Percentiles rank a stretch among this genome's conserved stretches.
Evolutionary conservation across 23 red algal genomes (phyloP).

Genomic region (Cyanidiococcus yangmingshanensis): DNA sequence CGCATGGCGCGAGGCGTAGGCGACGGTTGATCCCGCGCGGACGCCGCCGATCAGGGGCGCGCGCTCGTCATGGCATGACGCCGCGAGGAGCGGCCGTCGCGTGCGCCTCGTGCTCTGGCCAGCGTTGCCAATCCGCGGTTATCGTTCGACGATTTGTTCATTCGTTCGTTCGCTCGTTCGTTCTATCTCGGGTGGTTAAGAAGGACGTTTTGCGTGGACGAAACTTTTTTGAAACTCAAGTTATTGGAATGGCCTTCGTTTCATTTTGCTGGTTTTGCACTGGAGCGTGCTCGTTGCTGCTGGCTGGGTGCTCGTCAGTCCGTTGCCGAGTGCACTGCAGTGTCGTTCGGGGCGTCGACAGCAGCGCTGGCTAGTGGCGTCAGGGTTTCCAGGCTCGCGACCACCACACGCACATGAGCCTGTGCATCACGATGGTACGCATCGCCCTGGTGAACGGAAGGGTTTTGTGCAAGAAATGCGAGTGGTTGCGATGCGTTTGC

Average conservation of each 20-base stretch:
- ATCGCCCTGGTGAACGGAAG: conserved; percentile 73
- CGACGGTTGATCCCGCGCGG: too few relatives aligned
- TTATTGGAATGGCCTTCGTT: background rate
- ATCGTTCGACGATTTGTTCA: too few relatives aligned
- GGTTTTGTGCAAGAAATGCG: conserved; percentile 99
- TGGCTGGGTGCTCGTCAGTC: background rate
- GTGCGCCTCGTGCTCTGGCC: too few relatives aligned
- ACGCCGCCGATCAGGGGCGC: too few relatives aligned
- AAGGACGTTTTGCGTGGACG: too few relatives aligned
- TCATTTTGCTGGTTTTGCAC: background rate
- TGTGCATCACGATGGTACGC: background rate
- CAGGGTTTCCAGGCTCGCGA: background rate
- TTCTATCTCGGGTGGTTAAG: too few relatives aligned
- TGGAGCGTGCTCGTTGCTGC: background rate
- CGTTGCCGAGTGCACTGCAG: background rate
- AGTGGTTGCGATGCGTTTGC: conserved; percentile 93
- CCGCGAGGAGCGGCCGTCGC: too few relatives aligned
- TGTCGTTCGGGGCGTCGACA: background rate
- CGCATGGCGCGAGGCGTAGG: too few relatives aligned
- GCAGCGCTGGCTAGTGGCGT: background rate
- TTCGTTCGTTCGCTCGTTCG: too few relatives aligned
- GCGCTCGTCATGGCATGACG: too few relatives aligned
- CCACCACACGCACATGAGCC: background rate
- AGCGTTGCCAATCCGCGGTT: too few relatives aligned
- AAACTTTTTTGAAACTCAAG: too few relatives aligned